Evolutionary conservation across 495 filamentous ascomycete genomes (phyloP), one percentile per base, ranked within the genome.

Genomic region (Oidiodendron maius): DNA sequence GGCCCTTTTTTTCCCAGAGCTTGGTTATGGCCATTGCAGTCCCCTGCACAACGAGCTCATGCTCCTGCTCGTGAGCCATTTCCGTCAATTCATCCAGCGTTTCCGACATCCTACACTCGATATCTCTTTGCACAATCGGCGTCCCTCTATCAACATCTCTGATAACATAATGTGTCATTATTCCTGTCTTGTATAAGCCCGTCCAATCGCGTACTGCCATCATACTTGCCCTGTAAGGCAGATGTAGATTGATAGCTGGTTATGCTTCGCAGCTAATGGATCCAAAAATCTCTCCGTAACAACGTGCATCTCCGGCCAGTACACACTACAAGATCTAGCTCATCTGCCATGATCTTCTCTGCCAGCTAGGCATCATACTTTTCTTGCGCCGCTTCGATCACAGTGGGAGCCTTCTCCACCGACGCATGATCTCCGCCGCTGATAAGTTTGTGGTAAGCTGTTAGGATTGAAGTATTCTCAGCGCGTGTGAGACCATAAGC

Each of bases 121-220:
- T 80, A 70, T 90, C 84, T 53, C 71, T 64, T 10, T 84, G 76
- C 44, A 91, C 63, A 53, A 95, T 80, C 4, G 87, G 82, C 55
- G 76, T 72, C 2, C 91, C 91, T 61, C 82, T 77, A 65, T 95
- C 91, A 34, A 95, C 89, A 57, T 91, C 82, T 32, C 72, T 76
- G 55, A 95, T 86, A 38, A 95, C 88, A 60, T 88, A 82, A 65
- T 95, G 90, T 2, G 94, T 81, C 90, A 97, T 96, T 8, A 60
- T 54, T n/a, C 93, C 82, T 1, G 90, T 90, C 1, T 89, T 96
- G 40, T 65, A 64, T 83, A 85, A 17, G 90, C 90, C 15, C 89
- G 74, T 48, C 82, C 75, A 53, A 96, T 94, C 2, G 87, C 89
- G 50, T 78, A 71, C 37, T 78, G 5, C 89, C 89, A 63, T 93